Base-by-base conservation (phyloP, 2,329 filamentous ascomycete species). In the Colletotrichum sp. region DNA sequence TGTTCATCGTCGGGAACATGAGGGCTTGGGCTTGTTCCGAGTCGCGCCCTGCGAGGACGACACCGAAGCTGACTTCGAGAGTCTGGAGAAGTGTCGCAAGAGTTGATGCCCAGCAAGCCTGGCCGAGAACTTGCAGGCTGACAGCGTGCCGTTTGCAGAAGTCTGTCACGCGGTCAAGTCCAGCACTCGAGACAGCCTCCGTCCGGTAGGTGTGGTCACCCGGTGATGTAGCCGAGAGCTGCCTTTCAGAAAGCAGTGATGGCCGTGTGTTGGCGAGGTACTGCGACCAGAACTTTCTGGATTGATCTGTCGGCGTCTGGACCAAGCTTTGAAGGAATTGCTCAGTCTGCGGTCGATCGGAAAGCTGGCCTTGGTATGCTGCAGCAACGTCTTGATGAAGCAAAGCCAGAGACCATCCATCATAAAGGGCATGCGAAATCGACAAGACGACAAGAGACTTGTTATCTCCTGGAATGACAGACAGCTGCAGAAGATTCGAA, bases 1-100 rank as follows among this genome's bases (percentile, higher is more conserved):
- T 98, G 81, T 98, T 98, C 95, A 98, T 98, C 0, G 94, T 95
- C 0, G 96, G 96, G 80, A 98, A 98, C 81, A 96, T 88, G 15
- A 96, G 84, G 30, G 90, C 84, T 59, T 94, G 90, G 0, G 92
- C 90, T 18, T 91, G 89, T 62, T 94, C 93, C 12, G 92, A 92
- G 72, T 97, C 95, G n/a, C 96, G 91, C 18, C 96, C 96, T 0
- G 95, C 96, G 15, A 98, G 87, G 2, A 98, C 93, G 1, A 95
- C 91, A 1, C 96, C 96, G 81, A 97, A 98, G 0, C 92, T 89
- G 6, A 98, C 90, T 78, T 98, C 96, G 0, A 98, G 89, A 1
- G 90, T 90, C 5, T 88, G 85, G 2, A 90, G 88, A 63, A 91
- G 88, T 1, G 90, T 89, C 1, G 95, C 92, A 2, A 98, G 88